Conservation (phyloP, 495 filamentous ascomycete genomes). For the Aspergillus hancockii region DNA sequence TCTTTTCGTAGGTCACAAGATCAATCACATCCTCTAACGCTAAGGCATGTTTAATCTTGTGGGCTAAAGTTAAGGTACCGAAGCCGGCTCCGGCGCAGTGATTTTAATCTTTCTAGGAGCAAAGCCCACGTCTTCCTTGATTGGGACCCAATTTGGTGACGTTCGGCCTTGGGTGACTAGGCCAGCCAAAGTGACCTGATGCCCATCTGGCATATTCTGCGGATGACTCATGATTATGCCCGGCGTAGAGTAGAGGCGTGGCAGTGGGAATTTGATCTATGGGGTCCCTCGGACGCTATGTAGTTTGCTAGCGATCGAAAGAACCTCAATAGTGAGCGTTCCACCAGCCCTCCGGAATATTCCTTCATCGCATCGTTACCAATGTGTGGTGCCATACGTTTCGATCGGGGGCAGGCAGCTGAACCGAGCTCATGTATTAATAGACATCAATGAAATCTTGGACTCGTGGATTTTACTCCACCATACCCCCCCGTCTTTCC, state of each 20-base stretch:
- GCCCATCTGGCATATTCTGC: neutral
- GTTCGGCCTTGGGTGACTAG: neutral
- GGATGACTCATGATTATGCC: neutral
- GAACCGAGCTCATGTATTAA: neutral
- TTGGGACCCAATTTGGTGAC: neutral
- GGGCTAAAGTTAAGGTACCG: neutral
- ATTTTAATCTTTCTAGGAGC: neutral
- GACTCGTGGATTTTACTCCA: neutral
- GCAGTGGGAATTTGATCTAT: neutral
- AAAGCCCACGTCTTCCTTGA: neutral
- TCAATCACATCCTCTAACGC: neutral
- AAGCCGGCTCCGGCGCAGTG: neutral
- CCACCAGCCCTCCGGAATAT: neutral
- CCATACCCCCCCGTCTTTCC: neutral
- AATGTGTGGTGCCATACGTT: neutral
- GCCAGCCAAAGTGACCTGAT: neutral
- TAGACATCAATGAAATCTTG: neutral
- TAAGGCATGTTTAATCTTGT: neutral
- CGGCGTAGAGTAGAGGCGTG: neutral
- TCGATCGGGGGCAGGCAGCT: neutral
- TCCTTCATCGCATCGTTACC: neutral
- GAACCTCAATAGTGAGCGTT: neutral
- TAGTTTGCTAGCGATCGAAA: neutral
- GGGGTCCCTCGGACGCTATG: neutral
- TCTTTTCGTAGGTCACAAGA: conserved; percentile 1